Base-by-base conservation (phyloP, 805 yeast genomes). In the Starmera quercuum region DNA sequence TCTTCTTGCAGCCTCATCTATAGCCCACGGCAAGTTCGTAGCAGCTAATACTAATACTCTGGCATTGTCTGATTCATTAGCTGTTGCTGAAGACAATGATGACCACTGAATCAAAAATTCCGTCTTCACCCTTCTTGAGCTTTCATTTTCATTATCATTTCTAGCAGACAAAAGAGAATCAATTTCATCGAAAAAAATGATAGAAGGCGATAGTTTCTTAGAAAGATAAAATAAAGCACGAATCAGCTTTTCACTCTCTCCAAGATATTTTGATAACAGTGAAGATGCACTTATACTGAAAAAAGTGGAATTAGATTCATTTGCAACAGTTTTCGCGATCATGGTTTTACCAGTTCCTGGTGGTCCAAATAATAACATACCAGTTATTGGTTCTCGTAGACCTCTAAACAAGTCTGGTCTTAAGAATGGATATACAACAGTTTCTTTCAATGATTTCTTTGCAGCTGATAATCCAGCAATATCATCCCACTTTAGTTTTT, bases 311-410 rank as follows among this genome's bases (percentile, higher is more conserved):
- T 82, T 79, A 7, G 95, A 82, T 61, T 92, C 97, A 3, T 94
- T 84, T 3, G 97, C 97, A 3, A 92, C 97, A 0, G 97, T 95
- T 42, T 95, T 68, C 0, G 97, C 97, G 45, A 90, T 70, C 97
- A 90, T 88, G 1, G 97, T 88, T 53, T 92, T 90, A 36, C 97
- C 97, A 0, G 97, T 90, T n/a, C 98, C 98, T 0, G 97, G 97
- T 3, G 98, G 97, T 0, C 98, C 98, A 63, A 87, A 90, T 27
- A 90, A 60, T 15, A 90, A 66, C 95, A 92, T 86, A n/a, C 97
- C 97, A 38, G 95, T 64, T 0, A 95, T 88, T 0, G 97, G 97
- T 59, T 88, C 97, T 45, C 97, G 68, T 34, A 90, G 62, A 0
- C 97, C 97, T 38, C 75, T 73, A 54, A 90, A 92, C 37, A 90